Evolutionary conservation across 2,329 filamentous ascomycete species (phyloP), one percentile per base, ranked within the genome.

Genomic region (Periconia sp.): DNA sequence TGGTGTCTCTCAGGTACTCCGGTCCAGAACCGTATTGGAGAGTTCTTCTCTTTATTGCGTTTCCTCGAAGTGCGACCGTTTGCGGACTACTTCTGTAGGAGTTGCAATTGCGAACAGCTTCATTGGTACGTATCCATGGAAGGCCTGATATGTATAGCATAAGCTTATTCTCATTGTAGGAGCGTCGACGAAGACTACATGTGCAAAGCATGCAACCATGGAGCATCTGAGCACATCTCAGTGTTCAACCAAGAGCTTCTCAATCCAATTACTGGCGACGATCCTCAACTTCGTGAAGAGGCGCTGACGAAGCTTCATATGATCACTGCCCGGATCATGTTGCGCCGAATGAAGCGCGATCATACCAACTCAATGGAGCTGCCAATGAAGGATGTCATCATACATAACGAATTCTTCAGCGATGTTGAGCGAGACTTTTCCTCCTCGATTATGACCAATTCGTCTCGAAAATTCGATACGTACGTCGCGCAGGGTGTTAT

Each of bases 1-100:
- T 97, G 94, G 90, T 99, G 94, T 66, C 78, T 99, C 46, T 94
- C 89, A 12, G 94, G 94, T 7, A 99, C 94, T 1, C 94, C 94
- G 0, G 83, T 99, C 1, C 94, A 99, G 69, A 99, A 97, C 64
- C 87, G 92, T 39, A 97, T 97, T 54, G 92, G 94, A 61, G 92
- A 97, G 68, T 95, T 96, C 69, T 96, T 97, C 72, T 97, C 92
- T 0, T 77, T 97, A 16, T 78, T 99, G 42, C 87, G 94, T 2
- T 99, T 99, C 70, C 80, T 99, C 21, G 88, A 96, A 66, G 80
- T 96, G 24, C 80, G 82, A 7, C 92, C 92, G 0, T 97, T 96
- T 68, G 87, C 92, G 6, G 91, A 89, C 54, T 99, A 99, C 66
- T 87, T 96, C 54, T 99, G 94, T 78, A 94, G 92, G 66, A 79